Evolutionary conservation across 768 basidiomycete species (phyloP), one percentile per base, ranked within the genome.

Genomic region (Clavulina sp.): DNA sequence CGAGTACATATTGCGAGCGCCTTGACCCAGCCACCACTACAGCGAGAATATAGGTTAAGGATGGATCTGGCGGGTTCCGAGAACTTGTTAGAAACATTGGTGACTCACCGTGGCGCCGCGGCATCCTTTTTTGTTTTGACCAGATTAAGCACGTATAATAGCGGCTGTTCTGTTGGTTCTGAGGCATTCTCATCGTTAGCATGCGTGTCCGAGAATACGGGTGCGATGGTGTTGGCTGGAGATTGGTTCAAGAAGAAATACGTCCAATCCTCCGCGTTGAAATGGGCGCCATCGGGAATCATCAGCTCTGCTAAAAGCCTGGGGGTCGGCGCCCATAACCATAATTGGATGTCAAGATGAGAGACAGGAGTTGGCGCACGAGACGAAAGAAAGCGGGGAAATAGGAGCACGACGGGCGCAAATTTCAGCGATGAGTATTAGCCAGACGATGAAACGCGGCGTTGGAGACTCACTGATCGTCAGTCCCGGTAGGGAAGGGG

Each of bases 231-330:
- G 61, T 91, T 89, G 67, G 81, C 84, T 0, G 80, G 73, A 0
- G 85, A 88, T 66, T 96, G 95, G 62, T 96, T 96, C 52, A 99
- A 75, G 65, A 93, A 95, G 73, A 99, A 99, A 41, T 96, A 80
- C 4, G 95, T 97, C 92, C 92, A 97, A 66, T 97, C 95, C 63
- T 93, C 88, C 23, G 83, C 68, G 55, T 93, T 85, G 48, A 83
- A 78, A 67, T 99, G 93, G 29, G 91, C 95, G 4, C 95, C 95
- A 64, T 99, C 95, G 7, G 95, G 95, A 21, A 99, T 75, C 95
- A 99, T 99, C 54, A 93, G 75, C 69, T 93, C 93, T 3, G 95
- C 95, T 3, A 99, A 73, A 18, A 92, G 75, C 52, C 92, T 96
- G 52, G 34, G 1, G 52, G n/a, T 28, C 26, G 34, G 46, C 52